Conservation (phyloP, 768 basidiomycete species). For the Kockovaella imperatae region DNA sequence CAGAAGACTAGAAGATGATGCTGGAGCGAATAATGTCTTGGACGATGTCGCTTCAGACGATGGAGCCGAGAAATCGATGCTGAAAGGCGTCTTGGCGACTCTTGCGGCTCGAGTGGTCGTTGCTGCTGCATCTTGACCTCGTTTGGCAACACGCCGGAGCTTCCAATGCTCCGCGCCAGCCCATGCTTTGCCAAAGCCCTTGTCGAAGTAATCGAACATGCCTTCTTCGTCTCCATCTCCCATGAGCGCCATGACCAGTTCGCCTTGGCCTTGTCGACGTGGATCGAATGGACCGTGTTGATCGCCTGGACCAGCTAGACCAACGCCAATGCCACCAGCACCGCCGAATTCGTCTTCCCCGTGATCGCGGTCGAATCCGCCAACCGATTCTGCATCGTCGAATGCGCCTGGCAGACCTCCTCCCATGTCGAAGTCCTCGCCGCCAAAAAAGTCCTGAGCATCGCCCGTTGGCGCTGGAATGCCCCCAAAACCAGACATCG, state of each 20-base stretch:
- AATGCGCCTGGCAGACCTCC: conserved; percentile 26
- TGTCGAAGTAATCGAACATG: conserved; percentile 84
- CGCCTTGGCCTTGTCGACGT: conserved; percentile 53
- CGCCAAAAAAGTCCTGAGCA: conserved; percentile 30
- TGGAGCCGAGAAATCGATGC: conserved; percentile 47
- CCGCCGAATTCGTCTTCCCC: conserved; percentile 44
- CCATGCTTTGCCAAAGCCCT: conserved; percentile 80
- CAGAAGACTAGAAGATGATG: conserved; percentile 28
- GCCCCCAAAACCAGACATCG: conserved; percentile 17
- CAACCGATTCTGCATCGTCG: conserved; percentile 32
- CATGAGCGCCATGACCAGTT: conserved; percentile 79
- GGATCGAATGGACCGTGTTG: conserved; percentile 75
- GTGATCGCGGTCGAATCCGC: conserved; percentile 49
- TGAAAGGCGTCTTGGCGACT: conserved; percentile 44
- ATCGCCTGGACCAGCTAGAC: conserved; percentile 38
- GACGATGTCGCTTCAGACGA: conserved; percentile 18
- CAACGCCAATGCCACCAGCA: conserved; percentile 41
- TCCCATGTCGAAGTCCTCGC: conserved; percentile 24
- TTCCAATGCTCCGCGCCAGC: conserved; percentile 99
- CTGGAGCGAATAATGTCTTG: conserved; percentile 39
- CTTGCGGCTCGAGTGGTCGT: conserved; percentile 47
- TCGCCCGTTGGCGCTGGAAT: conserved; percentile 16
- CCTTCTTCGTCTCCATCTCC: conserved; percentile 53
- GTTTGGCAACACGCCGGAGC: conserved; percentile 67
- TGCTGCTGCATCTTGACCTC: conserved; percentile 51